Evolutionary conservation across 495 filamentous ascomycete genomes (phyloP), one percentile per base, ranked within the genome.

Genomic region (Aspergillus homomorphus): DNA sequence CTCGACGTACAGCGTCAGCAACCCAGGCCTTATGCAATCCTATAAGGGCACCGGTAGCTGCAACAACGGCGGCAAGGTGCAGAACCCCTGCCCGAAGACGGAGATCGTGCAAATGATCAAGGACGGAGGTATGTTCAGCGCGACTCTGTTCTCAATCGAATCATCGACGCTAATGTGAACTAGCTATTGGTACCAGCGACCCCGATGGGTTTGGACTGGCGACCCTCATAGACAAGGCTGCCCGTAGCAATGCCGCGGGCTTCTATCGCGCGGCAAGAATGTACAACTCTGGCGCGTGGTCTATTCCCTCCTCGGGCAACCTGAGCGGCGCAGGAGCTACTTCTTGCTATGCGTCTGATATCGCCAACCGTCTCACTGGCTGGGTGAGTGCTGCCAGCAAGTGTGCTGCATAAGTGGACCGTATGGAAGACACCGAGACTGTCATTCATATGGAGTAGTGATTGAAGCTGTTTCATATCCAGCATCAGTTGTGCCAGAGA

Each of bases 21-120:
- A 84, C 65, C 80, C 80, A 0, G 82, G 82, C 45, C 67, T 84
- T 6, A 83, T 84, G 81, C 82, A 84, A 64, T 68, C 65, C 53
- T 77, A 82, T 70, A 62, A 79, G 44, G 82, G 82, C 48, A 54
- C 56, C 1, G 76, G 65, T 3, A 73, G 72, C 43, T 84, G 82
- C 71, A 77, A 78, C 53, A 61, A 68, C 4, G 66, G 67, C 42
- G 70, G 54, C 60, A 55, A 2, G 5, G 66, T 67, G 8, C 55
- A 66, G 43, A 73, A 61, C 46, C 81, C 82, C 6, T 84, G 82
- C 68, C 76, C 80, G 0, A 18, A 58, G n/a, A 26, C 33, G 4
- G 62, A 64, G 43, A 83, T 84, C 56, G 61, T 51, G 12, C 64
- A 73, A 30, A 84, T 84, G 81, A 76, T 84, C 58, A 21, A 52